These are phyloP conservation scores for Pseudodiploospora longispora DNA, from an alignment of 2,329 filamentous ascomycete genomes.

Conservation along the genomic window DNA sequence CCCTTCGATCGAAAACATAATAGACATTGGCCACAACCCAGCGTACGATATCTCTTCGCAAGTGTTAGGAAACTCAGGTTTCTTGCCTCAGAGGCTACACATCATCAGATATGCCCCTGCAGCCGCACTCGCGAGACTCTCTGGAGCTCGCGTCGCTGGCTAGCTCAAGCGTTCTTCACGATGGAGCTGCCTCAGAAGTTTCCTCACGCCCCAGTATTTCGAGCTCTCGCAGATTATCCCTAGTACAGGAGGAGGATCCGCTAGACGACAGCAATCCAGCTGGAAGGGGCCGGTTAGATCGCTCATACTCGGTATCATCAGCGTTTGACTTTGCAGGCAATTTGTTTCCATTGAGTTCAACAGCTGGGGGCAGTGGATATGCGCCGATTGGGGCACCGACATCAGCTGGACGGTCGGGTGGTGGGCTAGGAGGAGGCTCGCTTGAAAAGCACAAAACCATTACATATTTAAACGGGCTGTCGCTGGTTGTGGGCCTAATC, in stretches of 20 bases:
- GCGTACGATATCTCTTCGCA: neutral
- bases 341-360: constrained; percentile 85
- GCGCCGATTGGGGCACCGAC: constrained; percentile 76
- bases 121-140: constrained; percentile 66
- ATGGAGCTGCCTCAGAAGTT: constrained; percentile 52
- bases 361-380: constrained; percentile 63
- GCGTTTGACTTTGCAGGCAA: constrained; percentile 94
- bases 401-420: constrained; percentile 36
- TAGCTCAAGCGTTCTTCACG: constrained; percentile 56
- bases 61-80: neutral
- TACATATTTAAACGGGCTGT: constrained; percentile 89
- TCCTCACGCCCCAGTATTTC: constrained; percentile 78
- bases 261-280: constrained; percentile 51
- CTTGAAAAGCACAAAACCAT: constrained; percentile 93
- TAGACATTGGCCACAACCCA: neutral
- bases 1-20: constrained; percentile 6
- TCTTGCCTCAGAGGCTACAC: constrained; percentile 11
- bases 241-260: constrained; percentile 73
- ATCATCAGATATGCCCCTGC: constrained; percentile 35
- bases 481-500: constrained; percentile 83
- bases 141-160: constrained; percentile 93
- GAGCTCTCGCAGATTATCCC: constrained; percentile 84
- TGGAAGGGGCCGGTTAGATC: constrained; percentile 32
- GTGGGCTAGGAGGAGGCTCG: constrained; percentile 62
- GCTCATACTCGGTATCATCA: constrained; percentile 84